A percentile compares a stretch with the other conserved stretches of the same genome.
These are phyloP conservation scores for Podila horticola DNA, from an alignment of 192 early-diverging fungal genomes.

Conservation along the genomic window DNA sequence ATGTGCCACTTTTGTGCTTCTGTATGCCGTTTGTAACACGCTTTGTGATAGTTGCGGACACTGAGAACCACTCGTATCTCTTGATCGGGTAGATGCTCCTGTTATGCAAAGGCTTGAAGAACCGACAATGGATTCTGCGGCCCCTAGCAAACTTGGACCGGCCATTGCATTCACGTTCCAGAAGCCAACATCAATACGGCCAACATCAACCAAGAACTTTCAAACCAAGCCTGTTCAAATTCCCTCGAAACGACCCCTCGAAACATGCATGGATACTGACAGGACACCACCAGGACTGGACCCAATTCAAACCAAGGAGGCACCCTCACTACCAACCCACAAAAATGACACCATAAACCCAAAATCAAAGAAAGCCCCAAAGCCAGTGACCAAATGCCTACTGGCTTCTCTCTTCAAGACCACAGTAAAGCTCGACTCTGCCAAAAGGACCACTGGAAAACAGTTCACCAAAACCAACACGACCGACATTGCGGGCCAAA, in stretches of 20 bases:
- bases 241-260: background rate
- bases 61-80: background rate
- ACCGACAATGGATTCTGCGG: background rate
- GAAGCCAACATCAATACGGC: slow-evolving; percentile 10
- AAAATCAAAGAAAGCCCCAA: slow-evolving; percentile 15
- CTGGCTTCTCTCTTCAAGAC: slow-evolving; percentile 31
- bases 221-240: background rate
- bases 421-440: background rate
- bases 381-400: slow-evolving; percentile 6
- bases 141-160: slow-evolving; percentile 6
- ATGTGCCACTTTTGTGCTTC: background rate
- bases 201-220: background rate
- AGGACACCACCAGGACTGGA: background rate
- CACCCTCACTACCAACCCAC: no score
- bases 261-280: background rate
- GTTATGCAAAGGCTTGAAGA: slow-evolving; percentile 11
- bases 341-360: background rate
- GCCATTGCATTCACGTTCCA: slow-evolving; percentile 26
- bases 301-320: background rate
- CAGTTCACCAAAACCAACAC: background rate
- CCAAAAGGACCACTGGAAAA: background rate
- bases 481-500: slow-evolving; percentile 7
- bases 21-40: background rate
- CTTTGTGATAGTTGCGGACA: no score
- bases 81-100: slow-evolving; percentile 11